These are phyloP conservation scores for Corchorus capsularis DNA, from an alignment of 345 rosid species.

Conservation along the genomic window DNA sequence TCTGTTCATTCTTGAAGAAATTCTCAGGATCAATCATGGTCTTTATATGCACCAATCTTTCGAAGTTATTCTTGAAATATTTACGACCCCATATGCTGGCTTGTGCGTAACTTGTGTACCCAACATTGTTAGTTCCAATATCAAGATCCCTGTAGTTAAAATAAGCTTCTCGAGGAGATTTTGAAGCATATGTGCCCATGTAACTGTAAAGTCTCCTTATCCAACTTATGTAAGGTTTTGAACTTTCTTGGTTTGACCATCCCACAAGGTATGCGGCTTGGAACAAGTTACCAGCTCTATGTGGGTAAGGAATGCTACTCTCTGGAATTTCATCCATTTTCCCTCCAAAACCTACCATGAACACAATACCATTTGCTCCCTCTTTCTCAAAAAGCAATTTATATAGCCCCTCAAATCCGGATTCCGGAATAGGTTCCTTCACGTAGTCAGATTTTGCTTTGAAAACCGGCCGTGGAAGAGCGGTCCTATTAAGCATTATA, in stretches of 20 bases:
- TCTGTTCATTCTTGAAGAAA: constrained; percentile 66
- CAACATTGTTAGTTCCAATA: constrained; percentile 41
- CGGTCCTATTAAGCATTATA: constrained; percentile 47
- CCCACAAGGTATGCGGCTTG: constrained; percentile 51
- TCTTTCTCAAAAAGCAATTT: not conserved
- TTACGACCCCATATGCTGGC: constrained; percentile 32
- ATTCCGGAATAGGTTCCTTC: constrained; percentile 40
- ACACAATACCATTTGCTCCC: not conserved
- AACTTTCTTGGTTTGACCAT: constrained; percentile 47
- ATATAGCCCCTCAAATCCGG: constrained; percentile 34
- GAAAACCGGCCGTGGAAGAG: constrained; percentile 46
- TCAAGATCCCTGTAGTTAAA: constrained; percentile 70
- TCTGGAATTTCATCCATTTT: constrained; percentile 41
- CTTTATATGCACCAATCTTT: constrained; percentile 48
- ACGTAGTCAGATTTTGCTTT: constrained; percentile 66
- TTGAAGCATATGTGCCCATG: constrained; percentile 61
- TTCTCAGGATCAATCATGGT: constrained; percentile 52
- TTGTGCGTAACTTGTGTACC: constrained; percentile 9
- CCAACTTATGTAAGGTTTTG: constrained; percentile 31
- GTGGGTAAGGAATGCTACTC: constrained; percentile 63
- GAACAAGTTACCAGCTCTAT: constrained; percentile 55
- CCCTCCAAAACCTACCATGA: not conserved
- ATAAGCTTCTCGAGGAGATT: constrained; percentile 47
- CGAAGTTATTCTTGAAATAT: constrained; percentile 53
- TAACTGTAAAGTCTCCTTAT: constrained; percentile 40